Base-by-base conservation (phyloP, 495 filamentous ascomycete species). In the Tetracladium setigerum region DNA sequence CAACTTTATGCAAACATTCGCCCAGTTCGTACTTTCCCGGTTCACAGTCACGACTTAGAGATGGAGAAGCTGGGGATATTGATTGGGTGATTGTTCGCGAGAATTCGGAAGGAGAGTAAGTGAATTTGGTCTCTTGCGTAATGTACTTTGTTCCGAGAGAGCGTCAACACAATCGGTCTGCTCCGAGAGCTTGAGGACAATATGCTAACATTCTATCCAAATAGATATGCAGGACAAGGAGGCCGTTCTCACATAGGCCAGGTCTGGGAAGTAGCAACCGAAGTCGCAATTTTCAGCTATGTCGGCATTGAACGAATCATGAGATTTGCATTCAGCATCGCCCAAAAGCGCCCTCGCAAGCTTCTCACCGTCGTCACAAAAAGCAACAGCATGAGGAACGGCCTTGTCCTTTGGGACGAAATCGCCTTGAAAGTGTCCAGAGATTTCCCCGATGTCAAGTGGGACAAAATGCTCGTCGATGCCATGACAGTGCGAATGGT, bases 401-500 rank as follows among this genome's bases (percentile, higher is more conserved):
- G 74, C 0, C 69, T 77, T 68, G 73, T 78, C 15, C 60, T 77
- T 15, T 77, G 73, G 72, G 74, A 77, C 54, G 71, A 74, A 52
- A 68, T 78, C 8, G 71, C 72, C 10, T 53, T 57, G 38, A 47
- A 57, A 8, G 67, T 77, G 8, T 66, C 68, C 0, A 55, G 49
- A 32, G 52, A 55, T 22, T 79, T 71, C 53, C 74, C 72, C 8
- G 69, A 74, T 47, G 74, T 77, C 17, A 67, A 65, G 41, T 63
- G 67, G 41, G 73, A 77, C 44, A 79, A 74, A 58, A 77, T 77
- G 73, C 62, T 77, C 16, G 75, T 79, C 37, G 75, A 79, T 58
- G 74, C 75, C 16, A 77, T 77, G 75, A 79, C 75, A 8, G 65
- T 69, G 18, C 59, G 74, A 9, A 79, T 77, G 75, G 72, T 75